These are phyloP conservation scores for Sporothrix curviconia DNA, from an alignment of 2,329 filamentous ascomycete genomes.

Conservation along the genomic window DNA sequence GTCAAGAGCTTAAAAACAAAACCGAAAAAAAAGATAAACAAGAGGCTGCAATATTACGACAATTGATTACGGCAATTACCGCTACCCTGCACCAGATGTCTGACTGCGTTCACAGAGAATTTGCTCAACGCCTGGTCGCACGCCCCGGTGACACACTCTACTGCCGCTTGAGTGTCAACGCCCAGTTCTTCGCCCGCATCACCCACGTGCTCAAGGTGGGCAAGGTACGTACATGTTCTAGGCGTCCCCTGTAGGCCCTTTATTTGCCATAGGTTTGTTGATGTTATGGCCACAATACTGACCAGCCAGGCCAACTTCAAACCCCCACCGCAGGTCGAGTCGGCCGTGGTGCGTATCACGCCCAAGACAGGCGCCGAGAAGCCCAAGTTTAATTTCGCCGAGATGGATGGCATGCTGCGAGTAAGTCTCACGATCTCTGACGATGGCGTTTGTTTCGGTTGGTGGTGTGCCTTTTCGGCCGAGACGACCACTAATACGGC, in stretches of 20 bases:
- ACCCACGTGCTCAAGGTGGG: slow-evolving; percentile 86
- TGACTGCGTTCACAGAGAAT: slow-evolving; percentile 54
- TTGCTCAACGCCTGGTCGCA: slow-evolving; percentile 82
- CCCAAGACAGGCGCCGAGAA: slow-evolving; percentile 71
- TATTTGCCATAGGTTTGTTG: no score
- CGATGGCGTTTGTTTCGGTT: no score
- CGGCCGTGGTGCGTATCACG: slow-evolving; percentile 80
- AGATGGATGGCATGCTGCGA: slow-evolving; percentile 85
- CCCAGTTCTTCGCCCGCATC: slow-evolving; percentile 72
- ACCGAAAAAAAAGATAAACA: no score
- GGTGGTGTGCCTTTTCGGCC: no score
- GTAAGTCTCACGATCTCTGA: no score
- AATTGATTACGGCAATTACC: no score
- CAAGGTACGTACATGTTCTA: slow-evolving; percentile 30
- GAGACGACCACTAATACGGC: slow-evolving; percentile 19
- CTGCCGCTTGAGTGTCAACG: slow-evolving; percentile 83
- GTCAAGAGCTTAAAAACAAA: not conserved
- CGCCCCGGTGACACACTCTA: slow-evolving; percentile 84
- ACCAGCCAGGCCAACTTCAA: slow-evolving; percentile 78
- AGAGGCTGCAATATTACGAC: no score
- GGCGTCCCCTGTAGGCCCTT: no score
- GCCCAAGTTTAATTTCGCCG: slow-evolving; percentile 85
- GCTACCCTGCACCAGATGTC: not conserved
- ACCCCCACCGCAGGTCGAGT: slow-evolving; percentile 88
- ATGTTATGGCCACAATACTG: no score